Evolutionary conservation across 768 basidiomycete genomes (phyloP), one percentile per base, ranked within the genome.

Genomic region (Boletus patriciae): DNA sequence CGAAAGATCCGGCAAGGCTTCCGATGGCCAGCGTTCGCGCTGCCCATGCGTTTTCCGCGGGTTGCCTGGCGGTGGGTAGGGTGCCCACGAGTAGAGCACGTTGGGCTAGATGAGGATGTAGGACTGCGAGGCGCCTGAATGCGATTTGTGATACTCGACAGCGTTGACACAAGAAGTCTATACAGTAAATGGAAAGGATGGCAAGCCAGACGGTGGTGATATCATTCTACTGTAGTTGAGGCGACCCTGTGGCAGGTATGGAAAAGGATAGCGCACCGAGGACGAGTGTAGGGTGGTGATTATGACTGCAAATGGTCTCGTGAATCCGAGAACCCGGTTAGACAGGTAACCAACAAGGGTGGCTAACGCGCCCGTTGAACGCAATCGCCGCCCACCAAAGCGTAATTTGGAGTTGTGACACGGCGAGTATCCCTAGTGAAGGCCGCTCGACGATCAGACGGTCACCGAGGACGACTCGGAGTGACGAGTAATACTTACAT

Each of bases 11-110:
- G 2, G 85, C 76, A 0, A 96, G 87, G 53, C 90, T 86, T 12
- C 95, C 95, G 27, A 94, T 65, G 1, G 91, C 92, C 45, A 90
- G 75, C 92, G 97, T 95, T n/a, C 89, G 77, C 1, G 91, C 92
- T 1, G 93, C 94, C 95, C 95, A 98, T 0, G 95, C 95, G 67
- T 95, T 97, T 1, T 90, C 94, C 10, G 81, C 76, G 7, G 94
- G 85, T 69, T 98, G 95, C 27, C 83, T 77, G 1, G 80, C 69
- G 0, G 88, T 75, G 0, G 93, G 87, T 6, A 96, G 71, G 0
- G 82, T 89, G 68, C 98, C 95, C 0, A 98, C 92, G 9, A 98
- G 77, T 12, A 97, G 80, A 0, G 94, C 92, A 46, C 95, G 89
- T 77, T 90, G 89, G 3, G 95, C 93, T 88, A 38, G 62, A 52